Evolutionary conservation across 2,329 filamentous ascomycete species (phyloP).

Genomic region (Fonsecaea erecta): DNA sequence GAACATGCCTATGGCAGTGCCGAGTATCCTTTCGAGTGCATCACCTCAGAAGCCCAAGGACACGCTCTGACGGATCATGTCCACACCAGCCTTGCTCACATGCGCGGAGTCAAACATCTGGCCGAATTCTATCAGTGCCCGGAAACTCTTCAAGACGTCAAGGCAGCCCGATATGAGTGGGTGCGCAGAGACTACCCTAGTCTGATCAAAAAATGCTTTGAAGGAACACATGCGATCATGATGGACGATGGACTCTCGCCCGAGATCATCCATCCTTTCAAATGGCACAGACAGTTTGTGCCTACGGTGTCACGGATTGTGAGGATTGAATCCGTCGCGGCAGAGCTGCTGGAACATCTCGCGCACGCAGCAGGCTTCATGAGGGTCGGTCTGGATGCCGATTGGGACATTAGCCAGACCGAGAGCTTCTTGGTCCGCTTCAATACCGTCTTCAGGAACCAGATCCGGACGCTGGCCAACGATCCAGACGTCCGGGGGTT

Average conservation of each 20-base stretch:
- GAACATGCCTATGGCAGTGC: slow-evolving; percentile 39
- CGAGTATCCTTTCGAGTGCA: slow-evolving; percentile 60
- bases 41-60: slow-evolving; percentile 74
- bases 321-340: slow-evolving; percentile 74
- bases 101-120: slow-evolving; percentile 72
- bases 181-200: slow-evolving; percentile 57
- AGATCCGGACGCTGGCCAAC: slow-evolving; percentile 62
- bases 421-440: slow-evolving; percentile 46
- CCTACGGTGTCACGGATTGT: slow-evolving; percentile 71
- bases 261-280: slow-evolving; percentile 61
- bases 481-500: slow-evolving; percentile 76
- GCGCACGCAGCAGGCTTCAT: slow-evolving; percentile 47
- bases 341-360: slow-evolving; percentile 62
- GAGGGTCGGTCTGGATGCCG: slow-evolving; percentile 46
- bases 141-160: slow-evolving; percentile 64
- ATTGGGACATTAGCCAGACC: slow-evolving; percentile 43
- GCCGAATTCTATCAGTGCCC: slow-evolving; percentile 67
- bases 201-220: slow-evolving; percentile 68
- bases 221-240: slow-evolving; percentile 73
- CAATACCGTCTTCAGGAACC: slow-evolving; percentile 55
- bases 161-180: slow-evolving; percentile 54
- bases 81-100: slow-evolving; percentile 67
- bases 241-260: slow-evolving; percentile 76
- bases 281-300: slow-evolving; percentile 70
- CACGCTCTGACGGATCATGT: slow-evolving; percentile 65